Evolutionary conservation across 768 basidiomycete species (phyloP), one percentile per base, ranked within the genome.

Genomic region (Phylloporus arenicola): DNA sequence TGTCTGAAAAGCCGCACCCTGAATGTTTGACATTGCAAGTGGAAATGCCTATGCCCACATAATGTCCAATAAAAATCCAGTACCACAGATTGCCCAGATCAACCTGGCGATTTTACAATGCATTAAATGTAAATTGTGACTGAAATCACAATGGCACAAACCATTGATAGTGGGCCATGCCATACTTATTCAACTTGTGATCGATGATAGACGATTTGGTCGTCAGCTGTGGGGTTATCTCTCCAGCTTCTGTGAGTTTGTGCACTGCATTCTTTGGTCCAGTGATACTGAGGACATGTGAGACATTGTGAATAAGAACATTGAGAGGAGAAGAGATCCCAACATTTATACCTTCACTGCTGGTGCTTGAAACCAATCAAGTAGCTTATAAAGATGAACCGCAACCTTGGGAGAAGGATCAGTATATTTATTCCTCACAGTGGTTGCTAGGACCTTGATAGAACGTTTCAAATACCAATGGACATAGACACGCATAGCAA

Each of bases 131-230:
- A 12, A 17, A 22, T 46, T 5, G 12, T 0, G 17, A 31, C 24
- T 10, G 19, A 4, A 22, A 8, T 11, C 20, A 16, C 0, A 9
- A 37, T 3, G 2, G 37, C 4, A n/a, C 45, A 20, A 17, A 58
- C 57, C 56, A 58, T 41, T 58, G 57, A 37, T 58, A 58, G 19
- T 42, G 52, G 6, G 50, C 42, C 53, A 55, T 58, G 6, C 56
- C 57, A 34, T 52, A 19, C 4, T 14, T 47, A 39, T 57, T 51
- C n/a, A 58, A 44, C 14, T 58, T 56, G 0, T 39, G 22, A 22
- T 58, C 53, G 2, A 58, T 54, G 38, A 58, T 16, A 6, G 41
- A 40, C 1, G 47, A 51, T 45, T 54, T 58, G 29, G 49, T 58
- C 10, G 10, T 25, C 17, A 22, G 22, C 24, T 37, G 40, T 9